These are phyloP conservation scores for Metschnikowia shivogae DNA, from an alignment of 805 yeast genomes.

Conservation along the genomic window DNA sequence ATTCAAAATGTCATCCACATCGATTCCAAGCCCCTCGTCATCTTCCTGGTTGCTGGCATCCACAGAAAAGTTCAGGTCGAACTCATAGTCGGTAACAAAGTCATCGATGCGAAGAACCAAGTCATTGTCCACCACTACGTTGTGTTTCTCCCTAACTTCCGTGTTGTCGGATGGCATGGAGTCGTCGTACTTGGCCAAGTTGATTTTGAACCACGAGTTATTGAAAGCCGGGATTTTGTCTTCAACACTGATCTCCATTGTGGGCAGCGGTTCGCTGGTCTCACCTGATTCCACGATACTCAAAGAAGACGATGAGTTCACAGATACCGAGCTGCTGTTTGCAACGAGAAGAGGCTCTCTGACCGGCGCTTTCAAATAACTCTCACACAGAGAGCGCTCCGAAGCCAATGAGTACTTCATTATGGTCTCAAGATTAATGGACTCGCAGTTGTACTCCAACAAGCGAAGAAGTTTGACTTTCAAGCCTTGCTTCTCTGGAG, in stretches of 20 bases:
- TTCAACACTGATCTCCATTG: slow-evolving; percentile 16
- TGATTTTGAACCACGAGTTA: slow-evolving; percentile 31
- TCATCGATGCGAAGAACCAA: slow-evolving; percentile 35
- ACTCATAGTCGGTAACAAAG: slow-evolving; percentile 21
- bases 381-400: slow-evolving; percentile 57
- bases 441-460: slow-evolving; percentile 39
- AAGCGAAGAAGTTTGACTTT: slow-evolving; percentile 42
- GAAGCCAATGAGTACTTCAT: slow-evolving; percentile 60
- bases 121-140: slow-evolving; percentile 27
- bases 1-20: slow-evolving; percentile 40
- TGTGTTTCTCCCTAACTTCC: slow-evolving; percentile 17
- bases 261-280: not conserved
- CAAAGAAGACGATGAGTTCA: slow-evolving; percentile 2
- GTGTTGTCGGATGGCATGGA: slow-evolving; percentile 7
- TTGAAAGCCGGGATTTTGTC: slow-evolving; percentile 33
- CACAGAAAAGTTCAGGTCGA: not conserved
- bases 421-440: slow-evolving; percentile 47
- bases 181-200: slow-evolving; percentile 34
- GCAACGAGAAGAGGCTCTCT: not conserved
- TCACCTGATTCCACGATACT: not conserved
- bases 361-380: slow-evolving; percentile 22
- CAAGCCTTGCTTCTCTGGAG: slow-evolving; percentile 17
- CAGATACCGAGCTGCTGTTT: slow-evolving; percentile 5
- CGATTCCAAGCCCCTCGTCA: slow-evolving; percentile 40
- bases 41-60: not conserved